phyloP scores from a whole-genome alignment of 208 protist species.

The Trypanosoma cruzi region DNA sequence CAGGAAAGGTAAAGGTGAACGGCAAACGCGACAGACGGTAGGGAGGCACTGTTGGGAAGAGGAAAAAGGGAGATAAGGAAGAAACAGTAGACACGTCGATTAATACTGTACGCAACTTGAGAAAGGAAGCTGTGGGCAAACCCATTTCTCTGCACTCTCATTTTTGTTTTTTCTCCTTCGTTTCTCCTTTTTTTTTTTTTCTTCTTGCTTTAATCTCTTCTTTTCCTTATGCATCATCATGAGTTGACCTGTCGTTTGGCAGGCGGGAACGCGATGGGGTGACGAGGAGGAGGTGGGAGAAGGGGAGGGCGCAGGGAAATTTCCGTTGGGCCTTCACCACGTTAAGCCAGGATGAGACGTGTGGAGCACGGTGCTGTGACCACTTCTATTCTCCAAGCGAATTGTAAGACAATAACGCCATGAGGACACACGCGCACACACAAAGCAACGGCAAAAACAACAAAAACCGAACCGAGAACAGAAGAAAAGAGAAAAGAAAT shows the following conservation, averaged over 20 bases:
- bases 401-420: no score
- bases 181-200: not conserved
- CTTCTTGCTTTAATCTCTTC: not conserved
- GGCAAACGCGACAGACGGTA: constrained; percentile 84
- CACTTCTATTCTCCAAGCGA: no score
- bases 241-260: not conserved
- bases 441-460: no score
- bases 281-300: not conserved
- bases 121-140: not conserved
- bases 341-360: no score
- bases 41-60: constrained; percentile 17
- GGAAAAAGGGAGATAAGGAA: no score
- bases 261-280: not conserved
- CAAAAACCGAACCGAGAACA: no score
- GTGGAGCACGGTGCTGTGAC: no score
- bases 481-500: not conserved
- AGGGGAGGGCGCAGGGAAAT: no score
- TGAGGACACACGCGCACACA: no score
- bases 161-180: not conserved
- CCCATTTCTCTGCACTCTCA: not conserved
- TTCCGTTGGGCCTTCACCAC: no score
- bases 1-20: constrained; percentile 97
- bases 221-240: not conserved
- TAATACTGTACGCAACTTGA: not conserved
- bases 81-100: not conserved